Evolutionary conservation across 768 basidiomycete species (phyloP).

Genomic region (Sporobolomyces pararoseus): DNA sequence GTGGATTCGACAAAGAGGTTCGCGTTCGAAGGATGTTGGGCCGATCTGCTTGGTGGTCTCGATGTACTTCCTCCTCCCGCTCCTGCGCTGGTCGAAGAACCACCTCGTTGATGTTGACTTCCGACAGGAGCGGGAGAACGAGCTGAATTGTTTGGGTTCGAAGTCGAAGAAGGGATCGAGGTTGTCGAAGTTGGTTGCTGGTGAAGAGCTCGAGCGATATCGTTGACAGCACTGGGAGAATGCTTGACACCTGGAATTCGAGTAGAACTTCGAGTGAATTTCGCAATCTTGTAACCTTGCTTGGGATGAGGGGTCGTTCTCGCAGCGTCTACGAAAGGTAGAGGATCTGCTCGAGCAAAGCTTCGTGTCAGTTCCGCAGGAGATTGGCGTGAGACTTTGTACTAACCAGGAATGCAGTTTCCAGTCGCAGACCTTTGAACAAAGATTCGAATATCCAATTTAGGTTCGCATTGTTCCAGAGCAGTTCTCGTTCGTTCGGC

Average conservation of each 20-base stretch:
- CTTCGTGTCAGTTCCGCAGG: neutral
- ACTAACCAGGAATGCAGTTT: constrained; percentile 64
- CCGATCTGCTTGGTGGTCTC: neutral
- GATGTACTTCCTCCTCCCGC: neutral
- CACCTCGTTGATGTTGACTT: neutral
- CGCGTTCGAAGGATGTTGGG: constrained; percentile 1
- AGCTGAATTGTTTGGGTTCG: constrained; percentile 14
- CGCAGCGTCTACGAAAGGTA: constrained; percentile 73
- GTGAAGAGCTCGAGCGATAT: constrained; percentile 30
- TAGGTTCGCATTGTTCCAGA: constrained; percentile 82
- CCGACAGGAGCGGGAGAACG: neutral
- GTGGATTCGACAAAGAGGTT: neutral
- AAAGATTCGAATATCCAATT: constrained; percentile 82
- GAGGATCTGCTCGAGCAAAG: constrained; percentile 59
- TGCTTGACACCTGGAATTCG: constrained; percentile 34
- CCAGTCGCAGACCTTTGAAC: constrained; percentile 87
- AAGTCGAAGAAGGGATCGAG: constrained; percentile 2
- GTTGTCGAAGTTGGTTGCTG: constrained; percentile 10
- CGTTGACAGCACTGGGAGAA: constrained; percentile 31
- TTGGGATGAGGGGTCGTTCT: constrained; percentile 48
- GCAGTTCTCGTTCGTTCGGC: constrained; percentile 83
- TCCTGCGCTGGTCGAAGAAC: neutral
- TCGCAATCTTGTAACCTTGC: constrained; percentile 42
- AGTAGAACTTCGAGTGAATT: constrained; percentile 43
- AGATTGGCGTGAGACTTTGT: neutral